These are phyloP conservation scores for Camelina neglecta DNA, from an alignment of 345 rosid species.

Conservation along the genomic window DNA sequence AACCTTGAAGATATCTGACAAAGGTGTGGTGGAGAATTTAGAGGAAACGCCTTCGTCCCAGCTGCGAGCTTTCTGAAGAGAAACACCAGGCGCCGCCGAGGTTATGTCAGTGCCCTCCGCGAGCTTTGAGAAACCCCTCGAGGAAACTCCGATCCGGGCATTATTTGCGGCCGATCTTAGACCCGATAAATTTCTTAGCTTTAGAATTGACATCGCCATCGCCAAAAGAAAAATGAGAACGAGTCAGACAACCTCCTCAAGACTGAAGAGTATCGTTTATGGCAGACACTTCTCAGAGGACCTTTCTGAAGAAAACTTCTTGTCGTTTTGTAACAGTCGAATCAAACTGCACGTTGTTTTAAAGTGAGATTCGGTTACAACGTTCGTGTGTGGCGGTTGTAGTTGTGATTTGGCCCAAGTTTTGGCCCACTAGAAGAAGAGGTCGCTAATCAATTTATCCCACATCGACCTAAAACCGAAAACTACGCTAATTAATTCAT, in stretches of 20 bases:
- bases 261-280: not conserved
- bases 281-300: too few relatives aligned
- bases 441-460: too few relatives aligned
- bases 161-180: constrained; percentile 42
- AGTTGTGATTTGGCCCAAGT: too few relatives aligned
- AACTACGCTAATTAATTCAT: too few relatives aligned
- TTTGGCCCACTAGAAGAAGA: too few relatives aligned
- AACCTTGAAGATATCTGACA: constrained; percentile 80
- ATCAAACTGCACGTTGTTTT: constrained; percentile 29
- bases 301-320: not conserved
- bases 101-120: constrained; percentile 69
- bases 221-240: constrained; percentile 3
- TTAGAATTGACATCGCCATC: constrained; percentile 65
- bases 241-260: not conserved
- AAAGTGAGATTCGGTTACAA: too few relatives aligned
- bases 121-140: constrained; percentile 63
- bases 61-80: constrained; percentile 86
- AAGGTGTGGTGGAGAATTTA: constrained; percentile 72
- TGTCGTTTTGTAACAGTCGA: constrained; percentile 20
- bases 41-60: constrained; percentile 94
- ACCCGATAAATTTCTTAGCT: constrained; percentile 50
- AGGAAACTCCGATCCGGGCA: constrained; percentile 43
- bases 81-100: constrained; percentile 66
- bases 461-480: too few relatives aligned
- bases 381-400: too few relatives aligned